Evolutionary conservation across 129 eudicot genomes (phyloP), one percentile per base, ranked within the genome.

Genomic region (Saposhnikovia divaricata): DNA sequence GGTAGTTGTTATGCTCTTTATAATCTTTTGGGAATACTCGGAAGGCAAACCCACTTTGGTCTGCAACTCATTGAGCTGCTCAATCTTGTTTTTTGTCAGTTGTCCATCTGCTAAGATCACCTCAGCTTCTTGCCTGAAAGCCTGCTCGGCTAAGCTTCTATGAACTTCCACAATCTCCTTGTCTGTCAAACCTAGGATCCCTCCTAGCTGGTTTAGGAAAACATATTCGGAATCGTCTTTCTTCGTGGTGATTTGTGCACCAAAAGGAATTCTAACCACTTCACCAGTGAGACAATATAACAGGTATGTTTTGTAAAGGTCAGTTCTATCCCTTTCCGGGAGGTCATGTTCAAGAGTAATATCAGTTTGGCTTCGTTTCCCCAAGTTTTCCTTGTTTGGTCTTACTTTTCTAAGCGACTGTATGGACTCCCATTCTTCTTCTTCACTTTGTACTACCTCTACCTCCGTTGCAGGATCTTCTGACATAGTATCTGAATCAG

Each of bases 51-150:
- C 98, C 40, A 91, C 90, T 78, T 89, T 82, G 78, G 85, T 85
- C 84, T 88, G 95, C 82, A 96, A 68, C 85, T 89, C 91, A 25
- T 89, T 87, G n/a, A 96, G 89, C 80, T 90, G 93, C 80, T 90
- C 57, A 44, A 92, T 84, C 72, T 89, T 87, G 19, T 85, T 87
- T 86, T 90, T 89, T 0, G 97, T 92, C 82, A 96, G 80, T 79
- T 92, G 93, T 45, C 98, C 98, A 16, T 96, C 99, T 5, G 99
- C 98, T 79, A 96, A 88, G 68, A 96, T 89, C 69, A 89, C 97
- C 89, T 92, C 99, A 18, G 99, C 99, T 79, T 96, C 87, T 78
- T 90, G 86, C 77, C 87, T 84, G 82, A 92, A 92, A 71, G 97
- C 90, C 85, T 92, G 87, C 57, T 96, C 98, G 11, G 99, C 99